Evolutionary conservation across 371 early-diverging fungal species (phyloP).

Genomic region (Mucor saturninus): DNA sequence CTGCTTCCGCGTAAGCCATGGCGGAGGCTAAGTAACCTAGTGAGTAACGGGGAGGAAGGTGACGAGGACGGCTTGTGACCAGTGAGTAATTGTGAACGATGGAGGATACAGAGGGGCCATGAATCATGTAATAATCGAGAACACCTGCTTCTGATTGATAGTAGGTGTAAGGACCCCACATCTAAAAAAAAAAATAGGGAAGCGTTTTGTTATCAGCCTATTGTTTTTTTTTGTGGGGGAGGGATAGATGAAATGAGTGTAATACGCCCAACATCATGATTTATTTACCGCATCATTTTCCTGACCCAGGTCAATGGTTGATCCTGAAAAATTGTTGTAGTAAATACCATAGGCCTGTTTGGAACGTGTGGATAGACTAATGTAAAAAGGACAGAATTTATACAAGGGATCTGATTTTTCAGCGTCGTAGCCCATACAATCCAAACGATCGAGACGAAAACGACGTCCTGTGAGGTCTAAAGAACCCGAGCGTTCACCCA

Average conservation of each 20-base stretch:
- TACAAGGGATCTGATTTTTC: constrained; percentile 62
- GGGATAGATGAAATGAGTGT: no score
- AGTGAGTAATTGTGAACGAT: constrained; percentile 46
- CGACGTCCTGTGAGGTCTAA: constrained; percentile 53
- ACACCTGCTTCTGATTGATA: constrained; percentile 41
- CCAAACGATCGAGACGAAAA: constrained; percentile 55
- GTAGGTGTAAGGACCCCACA: constrained; percentile 62
- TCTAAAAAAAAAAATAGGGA: constrained; percentile 22
- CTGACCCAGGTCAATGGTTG: constrained; percentile 56
- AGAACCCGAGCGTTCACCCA: constrained; percentile 60
- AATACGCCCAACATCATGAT: background rate
- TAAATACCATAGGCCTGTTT: constrained; percentile 56
- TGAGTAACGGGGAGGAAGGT: constrained; percentile 56
- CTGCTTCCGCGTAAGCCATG: constrained; percentile 67
- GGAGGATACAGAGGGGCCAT: constrained; percentile 52
- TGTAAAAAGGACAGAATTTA: constrained; percentile 62
- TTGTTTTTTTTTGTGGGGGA: background rate
- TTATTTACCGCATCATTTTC: constrained; percentile 47
- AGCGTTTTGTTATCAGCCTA: background rate
- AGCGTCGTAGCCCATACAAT: constrained; percentile 65
- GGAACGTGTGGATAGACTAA: constrained; percentile 42
- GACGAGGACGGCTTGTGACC: constrained; percentile 50
- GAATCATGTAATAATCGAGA: constrained; percentile 61
- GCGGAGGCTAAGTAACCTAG: constrained; percentile 67
- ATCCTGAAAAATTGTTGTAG: constrained; percentile 54